Base-by-base conservation (phyloP, 192 early-diverging fungal genomes). In the Bifiguratus adelaidae region DNA sequence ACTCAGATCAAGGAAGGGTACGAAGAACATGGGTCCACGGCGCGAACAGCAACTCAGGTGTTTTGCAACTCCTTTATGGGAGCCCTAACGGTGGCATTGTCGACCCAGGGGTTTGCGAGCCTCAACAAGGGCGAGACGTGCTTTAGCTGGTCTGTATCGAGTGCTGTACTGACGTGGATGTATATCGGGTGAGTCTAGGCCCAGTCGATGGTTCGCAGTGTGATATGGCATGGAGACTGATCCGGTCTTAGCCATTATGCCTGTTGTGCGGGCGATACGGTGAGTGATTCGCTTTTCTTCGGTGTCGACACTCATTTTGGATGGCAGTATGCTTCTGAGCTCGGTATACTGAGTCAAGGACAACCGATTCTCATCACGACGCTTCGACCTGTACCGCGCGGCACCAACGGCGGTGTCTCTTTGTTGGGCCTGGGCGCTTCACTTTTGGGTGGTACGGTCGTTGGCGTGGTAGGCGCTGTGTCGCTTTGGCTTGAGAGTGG, bases 351-450 rank as follows among this genome's bases (percentile, higher is more conserved):
- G 16, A 83, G 76, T 56, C 70, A 70, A 21, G 52, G 59, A 22
- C 79, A 72, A 71, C 93, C 93, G 9, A 57, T 71, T 18, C 66
- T 97, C 8, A 91, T 97, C 32, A 97, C 93, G 4, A 82, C 81
- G 0, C 55, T 81, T 23, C 67, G 72, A 32, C 51, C 66, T 24
- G 93, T 94, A 5, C 93, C 93, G 8, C 81, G 84, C 21, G 93
- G 93, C 2, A 93, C 90, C 11, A 96, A 96, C 63, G 92, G 92
- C 8, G 92, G 81, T 2, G 61, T 95, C 7, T 80, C 77, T 12
- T 58, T 64, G 13, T 48, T 91, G 23, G 91, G 91, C 9, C 34
- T 88, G n/a, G 56, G 64, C 0, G 84, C 91, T 12, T 91, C 88
- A 11, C 47, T 91, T 36, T 72, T 62, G 6, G 89, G 91, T 18